Evolutionary conservation across 2,329 filamentous ascomycete species (phyloP).

Genomic region (Karstenula rhodostoma): DNA sequence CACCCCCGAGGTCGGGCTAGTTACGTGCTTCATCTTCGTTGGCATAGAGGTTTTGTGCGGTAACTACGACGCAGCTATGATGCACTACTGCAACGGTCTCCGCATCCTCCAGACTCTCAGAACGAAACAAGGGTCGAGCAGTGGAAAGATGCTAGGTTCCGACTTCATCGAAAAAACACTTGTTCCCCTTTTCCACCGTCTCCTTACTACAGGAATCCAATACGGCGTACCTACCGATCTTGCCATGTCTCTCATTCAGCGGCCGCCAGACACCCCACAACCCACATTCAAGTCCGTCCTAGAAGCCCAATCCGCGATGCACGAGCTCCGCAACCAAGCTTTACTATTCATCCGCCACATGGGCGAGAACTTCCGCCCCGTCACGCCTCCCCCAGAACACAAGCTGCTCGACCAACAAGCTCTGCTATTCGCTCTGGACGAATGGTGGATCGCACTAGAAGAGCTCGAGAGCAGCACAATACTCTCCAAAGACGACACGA

Average conservation of each 20-base stretch:
- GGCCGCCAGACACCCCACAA: conserved; percentile 11
- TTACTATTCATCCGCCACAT: conserved; percentile 22
- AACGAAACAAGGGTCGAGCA: conserved; percentile 3
- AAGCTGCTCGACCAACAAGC: conserved; percentile 18
- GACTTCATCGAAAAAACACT: conserved; percentile 27
- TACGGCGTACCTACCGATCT: conserved; percentile 27
- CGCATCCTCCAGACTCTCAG: conserved; percentile 40
- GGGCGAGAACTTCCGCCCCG: conserved; percentile 8
- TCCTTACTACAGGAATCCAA: conserved; percentile 27
- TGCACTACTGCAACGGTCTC: conserved; percentile 56
- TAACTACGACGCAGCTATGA: conserved; percentile 50
- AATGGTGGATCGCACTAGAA: conserved; percentile 26
- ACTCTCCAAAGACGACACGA: conserved; percentile 22
- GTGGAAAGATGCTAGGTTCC: background rate
- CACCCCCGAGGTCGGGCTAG: conserved; percentile 48
- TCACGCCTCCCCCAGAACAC: conserved; percentile 6
- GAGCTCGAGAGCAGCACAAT: background rate
- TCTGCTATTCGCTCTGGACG: conserved; percentile 25
- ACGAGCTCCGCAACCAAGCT: conserved; percentile 32
- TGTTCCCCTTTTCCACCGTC: conserved; percentile 32
- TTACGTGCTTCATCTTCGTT: conserved; percentile 55
- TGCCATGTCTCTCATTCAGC: conserved; percentile 13
- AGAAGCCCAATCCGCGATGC: conserved; percentile 27
- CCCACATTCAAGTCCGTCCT: conserved; percentile 19
- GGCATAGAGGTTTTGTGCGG: conserved; percentile 55